phyloP scores from a whole-genome alignment of 176 grass and related monocot species.

The Bolboschoenus planiculmis region DNA sequence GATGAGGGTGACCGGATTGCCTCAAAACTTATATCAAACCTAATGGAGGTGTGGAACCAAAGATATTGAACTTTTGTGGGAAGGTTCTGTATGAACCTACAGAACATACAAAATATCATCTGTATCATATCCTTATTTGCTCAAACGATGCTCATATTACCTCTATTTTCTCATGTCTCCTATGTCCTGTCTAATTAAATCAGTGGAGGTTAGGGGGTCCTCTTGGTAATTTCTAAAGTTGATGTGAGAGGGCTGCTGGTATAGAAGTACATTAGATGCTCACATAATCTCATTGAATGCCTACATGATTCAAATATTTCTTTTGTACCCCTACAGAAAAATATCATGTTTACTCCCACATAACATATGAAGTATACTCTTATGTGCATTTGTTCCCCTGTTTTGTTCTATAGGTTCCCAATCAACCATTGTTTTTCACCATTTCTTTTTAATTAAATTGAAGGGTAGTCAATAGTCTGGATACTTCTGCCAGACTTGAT shows the following conservation, averaged over 20 bases:
- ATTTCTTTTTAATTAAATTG: not conserved
- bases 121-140: not conserved
- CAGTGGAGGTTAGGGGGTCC: not conserved
- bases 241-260: not conserved
- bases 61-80: not conserved
- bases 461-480: not conserved
- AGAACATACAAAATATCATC: not conserved
- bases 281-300: not conserved
- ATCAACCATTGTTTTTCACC: not conserved
- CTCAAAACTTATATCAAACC: slow-evolving; percentile 68
- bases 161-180: not conserved
- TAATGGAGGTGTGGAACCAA: slow-evolving; percentile 73
- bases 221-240: not conserved
- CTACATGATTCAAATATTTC: not conserved
- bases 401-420: not conserved
- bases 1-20: slow-evolving; percentile 84
- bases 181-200: not conserved
- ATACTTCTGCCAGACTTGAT: not conserved
- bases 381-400: not conserved
- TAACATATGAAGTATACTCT: not conserved
- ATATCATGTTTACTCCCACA: not conserved
- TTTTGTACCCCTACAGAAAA: not conserved
- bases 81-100: not conserved
- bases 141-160: not conserved
- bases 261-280: not conserved